phyloP scores from a whole-genome alignment of 176 grass and related monocot species.

The Zea luxurians region DNA sequence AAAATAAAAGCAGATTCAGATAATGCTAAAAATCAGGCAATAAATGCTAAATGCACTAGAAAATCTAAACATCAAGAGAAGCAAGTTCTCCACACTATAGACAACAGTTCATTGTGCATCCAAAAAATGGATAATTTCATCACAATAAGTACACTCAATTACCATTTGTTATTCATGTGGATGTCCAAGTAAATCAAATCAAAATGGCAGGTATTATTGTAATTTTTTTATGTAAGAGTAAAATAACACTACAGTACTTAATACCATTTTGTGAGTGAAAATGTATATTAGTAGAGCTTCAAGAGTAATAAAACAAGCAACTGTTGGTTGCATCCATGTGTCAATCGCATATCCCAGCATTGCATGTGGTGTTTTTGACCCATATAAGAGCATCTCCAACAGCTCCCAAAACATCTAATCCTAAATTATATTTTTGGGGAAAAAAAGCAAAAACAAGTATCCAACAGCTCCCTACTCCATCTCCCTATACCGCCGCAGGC shows the following conservation, averaged over 20 bases:
- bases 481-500: no score
- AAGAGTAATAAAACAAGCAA: no score
- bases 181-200: background rate
- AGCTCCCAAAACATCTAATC: no score
- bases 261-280: background rate
- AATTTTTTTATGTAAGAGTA: no score
- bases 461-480: no score
- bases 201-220: background rate
- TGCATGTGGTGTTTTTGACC: no score
- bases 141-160: background rate
- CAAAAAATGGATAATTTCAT: slow-evolving; percentile 7
- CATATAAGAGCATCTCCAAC: no score
- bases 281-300: background rate
- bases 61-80: background rate
- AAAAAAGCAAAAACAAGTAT: background rate
- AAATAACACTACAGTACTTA: background rate
- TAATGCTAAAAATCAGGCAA: background rate
- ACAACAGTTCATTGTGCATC: background rate
- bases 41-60: background rate
- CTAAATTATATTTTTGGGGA: background rate
- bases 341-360: no score
- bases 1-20: background rate
- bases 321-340: no score
- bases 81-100: background rate
- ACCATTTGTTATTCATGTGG: background rate